These are phyloP conservation scores for Vitis hybrid DNA, from an alignment of 177 flowering plant species.

Conservation along the genomic window DNA sequence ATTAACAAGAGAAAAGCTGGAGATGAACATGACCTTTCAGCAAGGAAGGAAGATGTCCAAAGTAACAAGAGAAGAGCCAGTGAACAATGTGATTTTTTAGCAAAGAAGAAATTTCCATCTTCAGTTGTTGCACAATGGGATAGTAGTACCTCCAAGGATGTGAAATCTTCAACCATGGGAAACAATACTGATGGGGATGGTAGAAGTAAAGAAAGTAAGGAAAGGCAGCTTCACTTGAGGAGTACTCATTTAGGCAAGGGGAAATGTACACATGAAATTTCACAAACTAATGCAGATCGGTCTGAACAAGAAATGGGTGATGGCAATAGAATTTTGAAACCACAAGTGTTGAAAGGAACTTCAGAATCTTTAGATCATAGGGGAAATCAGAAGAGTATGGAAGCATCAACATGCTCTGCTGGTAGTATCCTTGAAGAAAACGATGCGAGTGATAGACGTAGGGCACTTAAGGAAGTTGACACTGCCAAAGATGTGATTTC, in stretches of 20 bases:
- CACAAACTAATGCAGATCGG: slow-evolving; percentile 10
- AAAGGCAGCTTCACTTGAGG: slow-evolving; percentile 12
- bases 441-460: slow-evolving; percentile 17
- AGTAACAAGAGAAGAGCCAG: slow-evolving; percentile 6
- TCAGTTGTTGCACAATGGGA: slow-evolving; percentile 13
- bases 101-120: slow-evolving; percentile 15
- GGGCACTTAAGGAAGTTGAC: slow-evolving; percentile 20
- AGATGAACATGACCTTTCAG: slow-evolving; percentile 7
- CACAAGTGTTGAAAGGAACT: slow-evolving; percentile 11
- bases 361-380: slow-evolving; percentile 18
- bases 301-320: slow-evolving; percentile 15
- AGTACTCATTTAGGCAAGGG: slow-evolving; percentile 10
- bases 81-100: slow-evolving; percentile 7
- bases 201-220: slow-evolving; percentile 16
- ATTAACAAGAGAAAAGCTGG: slow-evolving; percentile 8
- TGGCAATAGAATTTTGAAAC: slow-evolving; percentile 10
- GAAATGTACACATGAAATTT: slow-evolving; percentile 15
- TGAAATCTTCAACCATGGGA: slow-evolving; percentile 11
- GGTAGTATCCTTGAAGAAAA: slow-evolving; percentile 18
- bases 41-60: slow-evolving; percentile 6
- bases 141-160: slow-evolving; percentile 15
- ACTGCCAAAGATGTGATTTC: slow-evolving; percentile 30
- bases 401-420: slow-evolving; percentile 20
- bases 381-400: slow-evolving; percentile 15
- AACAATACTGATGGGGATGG: slow-evolving; percentile 10